Percentiles rank a stretch among this genome's conserved stretches.
Evolutionary conservation across 306 rosid genomes (phyloP).

Genomic region (Psophocarpus tetragonolobus): DNA sequence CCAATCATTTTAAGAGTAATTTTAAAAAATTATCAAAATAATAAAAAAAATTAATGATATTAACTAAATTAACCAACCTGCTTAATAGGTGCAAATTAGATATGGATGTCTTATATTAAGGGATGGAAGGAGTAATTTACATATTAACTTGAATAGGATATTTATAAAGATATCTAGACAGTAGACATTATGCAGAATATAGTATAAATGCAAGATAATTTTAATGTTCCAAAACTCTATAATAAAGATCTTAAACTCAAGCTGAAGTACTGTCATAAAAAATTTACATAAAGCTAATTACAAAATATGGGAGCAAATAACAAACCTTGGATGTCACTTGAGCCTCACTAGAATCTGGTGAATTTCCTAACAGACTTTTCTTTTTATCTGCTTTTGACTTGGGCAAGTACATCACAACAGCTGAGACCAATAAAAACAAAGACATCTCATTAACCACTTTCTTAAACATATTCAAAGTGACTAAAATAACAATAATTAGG

Average conservation of each 20-base stretch:
- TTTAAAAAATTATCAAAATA: no score
- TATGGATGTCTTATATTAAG: no score
- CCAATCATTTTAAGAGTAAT: no score
- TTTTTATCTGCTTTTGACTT: conserved; percentile 73
- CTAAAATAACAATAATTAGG: neutral
- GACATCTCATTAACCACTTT: conserved; percentile 17
- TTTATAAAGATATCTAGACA: neutral
- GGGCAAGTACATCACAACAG: conserved; percentile 71
- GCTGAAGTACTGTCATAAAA: neutral
- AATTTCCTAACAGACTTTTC: conserved; percentile 71
- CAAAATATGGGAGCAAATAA: conserved; percentile 22
- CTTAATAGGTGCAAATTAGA: no score
- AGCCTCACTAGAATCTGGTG: conserved; percentile 57
- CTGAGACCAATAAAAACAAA: conserved; percentile 54
- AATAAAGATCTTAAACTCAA: conserved; percentile 6
- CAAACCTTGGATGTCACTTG: conserved; percentile 57
- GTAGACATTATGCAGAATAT: neutral
- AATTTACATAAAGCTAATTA: conserved; percentile 4
- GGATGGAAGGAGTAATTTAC: no score
- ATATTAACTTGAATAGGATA: neutral
- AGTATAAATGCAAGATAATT: conserved; percentile 14
- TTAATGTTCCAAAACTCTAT: neutral
- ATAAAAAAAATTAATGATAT: no score
- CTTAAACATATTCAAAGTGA: neutral
- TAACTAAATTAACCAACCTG: no score